Evolutionary conservation across 805 yeast species (phyloP).

Genomic region (Ogataea glucozyma): DNA sequence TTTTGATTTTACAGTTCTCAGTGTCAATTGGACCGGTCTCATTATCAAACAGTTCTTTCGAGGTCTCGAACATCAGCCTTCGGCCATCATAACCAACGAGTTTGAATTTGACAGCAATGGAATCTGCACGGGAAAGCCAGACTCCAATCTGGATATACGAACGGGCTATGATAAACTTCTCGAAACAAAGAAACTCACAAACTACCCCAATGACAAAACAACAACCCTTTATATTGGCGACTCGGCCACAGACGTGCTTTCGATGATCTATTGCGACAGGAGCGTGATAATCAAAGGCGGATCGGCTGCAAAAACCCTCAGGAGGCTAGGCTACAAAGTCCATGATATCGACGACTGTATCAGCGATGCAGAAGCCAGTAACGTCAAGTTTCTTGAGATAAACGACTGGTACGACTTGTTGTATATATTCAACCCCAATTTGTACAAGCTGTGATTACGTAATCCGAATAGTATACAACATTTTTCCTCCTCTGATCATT

Average conservation of each 20-base stretch:
- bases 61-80: constrained; percentile 11
- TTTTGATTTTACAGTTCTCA: constrained; percentile 41
- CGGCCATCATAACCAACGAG: constrained; percentile 50
- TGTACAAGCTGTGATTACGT: constrained; percentile 11
- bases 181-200: constrained; percentile 22
- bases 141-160: constrained; percentile 36
- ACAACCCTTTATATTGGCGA: constrained; percentile 56
- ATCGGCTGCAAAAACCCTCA: constrained; percentile 31
- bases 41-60: constrained; percentile 41
- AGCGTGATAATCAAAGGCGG: constrained; percentile 50
- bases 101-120: constrained; percentile 38
- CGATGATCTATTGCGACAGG: constrained; percentile 46
- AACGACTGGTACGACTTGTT: constrained; percentile 24
- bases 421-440: constrained; percentile 13
- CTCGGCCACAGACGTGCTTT: constrained; percentile 57
- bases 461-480: not conserved
- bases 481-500: not conserved
- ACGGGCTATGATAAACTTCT: constrained; percentile 56
- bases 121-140: constrained; percentile 28
- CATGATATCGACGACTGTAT: constrained; percentile 19
- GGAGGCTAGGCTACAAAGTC: constrained; percentile 27
- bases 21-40: constrained; percentile 62
- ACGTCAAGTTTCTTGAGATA: constrained; percentile 21
- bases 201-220: not conserved
- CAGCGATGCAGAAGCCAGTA: constrained; percentile 12